Base-by-base conservation (phyloP, 2,329 filamentous ascomycete genomes). In the Herpomyces periplanetae region DNA sequence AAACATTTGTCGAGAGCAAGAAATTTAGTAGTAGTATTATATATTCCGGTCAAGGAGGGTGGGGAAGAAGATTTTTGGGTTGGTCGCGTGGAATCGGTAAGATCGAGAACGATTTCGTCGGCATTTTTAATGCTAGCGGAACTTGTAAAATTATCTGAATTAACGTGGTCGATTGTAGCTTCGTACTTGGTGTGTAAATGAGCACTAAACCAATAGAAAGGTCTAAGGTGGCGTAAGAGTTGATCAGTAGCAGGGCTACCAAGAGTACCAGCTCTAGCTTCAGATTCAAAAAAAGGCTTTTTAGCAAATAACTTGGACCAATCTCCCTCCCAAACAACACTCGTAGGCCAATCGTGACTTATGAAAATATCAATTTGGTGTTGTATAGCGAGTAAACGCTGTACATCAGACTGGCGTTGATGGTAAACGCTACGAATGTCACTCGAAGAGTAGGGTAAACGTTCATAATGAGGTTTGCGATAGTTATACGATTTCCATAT, bases 401-500 rank as follows among this genome's bases (percentile, higher is more conserved):
- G 58, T n/a, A 68, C 53, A 34, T 96, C 80, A 6, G 84, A 39
- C 37, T 88, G 73, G 17, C 80, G 51, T 10, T 85, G 56, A 33
- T 91, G 75, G 31, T 88, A 91, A 30, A 84, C 65, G 20, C 54
- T 63, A 34, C 56, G 62, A 24, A 84, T 41, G 20, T 88, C 69
- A 25, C 59, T 53, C 9, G 44, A 34, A 28, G 52, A 64, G 36
- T 87, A 91, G 0, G 80, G 80, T 3, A 96, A 42, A 8, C 73
- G 51, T 40, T 96, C 80, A 26, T 55, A 51, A 32, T 91, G 75
- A 5, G 61, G 45, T 34, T 64, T 73, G 24, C 54, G 52, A 39
- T 84, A 96, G 38, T 88, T 62, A 30, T 60, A 63, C 2, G 59
- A 63, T 36, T 88, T 88, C 65, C 68, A 96, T 26, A 96, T 96